Base-by-base conservation (phyloP, 179 eudicot species). In the Spergularia azorica region DNA sequence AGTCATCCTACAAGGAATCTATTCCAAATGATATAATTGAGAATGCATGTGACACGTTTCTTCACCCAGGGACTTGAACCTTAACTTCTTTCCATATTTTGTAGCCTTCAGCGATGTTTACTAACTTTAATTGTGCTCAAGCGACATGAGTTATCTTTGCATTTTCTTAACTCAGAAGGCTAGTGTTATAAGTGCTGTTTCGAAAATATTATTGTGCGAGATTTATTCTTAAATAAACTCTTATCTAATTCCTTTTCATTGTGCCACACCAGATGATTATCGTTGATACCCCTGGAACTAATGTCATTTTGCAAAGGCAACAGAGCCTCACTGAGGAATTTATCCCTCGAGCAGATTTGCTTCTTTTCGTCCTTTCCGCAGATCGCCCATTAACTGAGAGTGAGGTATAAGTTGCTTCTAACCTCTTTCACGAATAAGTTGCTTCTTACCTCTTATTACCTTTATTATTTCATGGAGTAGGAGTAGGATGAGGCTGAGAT, bases 251-350 rank as follows among this genome's bases (percentile, higher is more conserved):
- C 50, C 50, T 73, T 59, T 72, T 64, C 20, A 13, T 50, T 58
- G 9, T 64, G 17, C 65, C 50, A 64, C 60, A 72, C n/a, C 95
- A 95, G 99, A 93, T 95, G 98, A 82, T 84, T 70, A 92, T 95
- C 78, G 98, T 93, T 73, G 99, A 95, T 83, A 95, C 99, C 13
- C 99, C 99, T 80, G 99, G 99, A 81, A 95, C 99, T 16, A 95
- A 95, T 91, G 99, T 95, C 82, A 95, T 95, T 80, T 90, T 95
- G 63, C 99, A 95, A 84, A 89, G 99, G 77, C 99, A 95, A 83
- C 99, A 93, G 79, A 92, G 95, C 52, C 88, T 95, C 66, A 95
- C 98, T 21, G 98, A 95, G 87, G 99, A 95, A 85, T 95, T 95
- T 87, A 91, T 95, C 68, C 99, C 99, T 46, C 95, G 98, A 43